Evolutionary conservation across 805 yeast species (phyloP), one percentile per base, ranked within the genome.

Genomic region (Ogataea neopini): DNA sequence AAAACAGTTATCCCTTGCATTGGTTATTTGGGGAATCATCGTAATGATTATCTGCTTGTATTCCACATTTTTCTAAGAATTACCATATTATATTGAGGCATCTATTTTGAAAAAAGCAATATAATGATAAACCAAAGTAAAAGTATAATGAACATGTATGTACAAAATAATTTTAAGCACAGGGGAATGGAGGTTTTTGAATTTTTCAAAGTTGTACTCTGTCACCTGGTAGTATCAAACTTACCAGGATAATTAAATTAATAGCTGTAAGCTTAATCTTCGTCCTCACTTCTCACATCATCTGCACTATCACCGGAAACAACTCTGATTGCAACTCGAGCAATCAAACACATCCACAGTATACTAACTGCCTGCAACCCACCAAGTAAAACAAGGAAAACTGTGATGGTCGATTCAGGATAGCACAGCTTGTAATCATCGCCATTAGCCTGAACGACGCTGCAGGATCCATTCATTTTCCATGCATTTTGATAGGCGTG

Each of bases 271-370:
- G 32, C 37, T 39, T 72, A 73, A 43, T 83, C 88, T 46, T 87
- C 95, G 47, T 76, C 84, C 57, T 88, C 96, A 62, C 92, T 84
- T 67, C 97, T 80, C 26, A 85, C 84, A 64, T 90, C 97, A 57
- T 88, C 96, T 1, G 96, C 96, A 29, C 81, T 80, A 18, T 68
- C 73, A 4, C 96, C 97, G 7, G 76, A 71, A 20, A 88, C 52
- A 19, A 89, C 92, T 62, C 77, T 82, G 46, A 74, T 63, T 9
- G 87, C 88, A 20, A 89, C 95, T 56, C 78, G 81, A 10, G 77
- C 51, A 48, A 90, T 89, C 69, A 86, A 73, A 60, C 71, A 79
- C 76, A 89, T 74, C 97, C 97, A 89, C 44, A 86, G 62, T 14
- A 82, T 47, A 28, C 82, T 79, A 30, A 90, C 67, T 4, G 79